phyloP scores from a whole-genome alignment of 2,329 filamentous ascomycete genomes.

The Sporothrix globosa region DNA sequence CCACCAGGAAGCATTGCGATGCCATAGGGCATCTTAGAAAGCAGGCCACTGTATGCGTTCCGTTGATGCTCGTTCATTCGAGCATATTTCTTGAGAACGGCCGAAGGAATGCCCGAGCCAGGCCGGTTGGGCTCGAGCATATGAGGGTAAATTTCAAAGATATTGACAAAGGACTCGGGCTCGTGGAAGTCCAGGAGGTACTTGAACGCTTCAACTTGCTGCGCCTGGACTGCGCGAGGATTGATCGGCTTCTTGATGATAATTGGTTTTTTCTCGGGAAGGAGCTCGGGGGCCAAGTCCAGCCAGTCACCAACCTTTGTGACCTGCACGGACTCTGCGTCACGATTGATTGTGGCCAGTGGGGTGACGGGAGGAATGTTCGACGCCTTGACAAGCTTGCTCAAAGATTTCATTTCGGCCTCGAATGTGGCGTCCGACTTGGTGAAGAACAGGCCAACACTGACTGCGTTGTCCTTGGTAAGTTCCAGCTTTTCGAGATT shows the following conservation, averaged over 20 bases:
- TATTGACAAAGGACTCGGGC: constrained; percentile 33
- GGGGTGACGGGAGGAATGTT: background rate
- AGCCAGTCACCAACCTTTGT: constrained; percentile 22
- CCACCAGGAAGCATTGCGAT: constrained; percentile 52
- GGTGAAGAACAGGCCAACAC: constrained; percentile 33
- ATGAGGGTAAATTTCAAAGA: constrained; percentile 38
- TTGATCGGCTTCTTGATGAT: constrained; percentile 20
- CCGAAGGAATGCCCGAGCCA: constrained; percentile 28
- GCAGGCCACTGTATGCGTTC: constrained; percentile 44
- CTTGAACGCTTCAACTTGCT: constrained; percentile 37
- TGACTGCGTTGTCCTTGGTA: constrained; percentile 29
- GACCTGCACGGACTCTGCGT: background rate
- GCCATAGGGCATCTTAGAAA: constrained; percentile 48
- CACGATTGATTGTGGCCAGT: background rate
- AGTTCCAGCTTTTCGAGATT: constrained; percentile 26
- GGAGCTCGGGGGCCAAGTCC: background rate
- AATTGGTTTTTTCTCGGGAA: background rate
- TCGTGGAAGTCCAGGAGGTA: constrained; percentile 38
- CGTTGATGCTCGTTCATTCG: constrained; percentile 48
- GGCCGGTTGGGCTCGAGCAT: constrained; percentile 35
- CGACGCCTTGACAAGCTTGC: constrained; percentile 30
- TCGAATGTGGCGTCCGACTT: constrained; percentile 35
- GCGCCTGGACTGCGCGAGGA: constrained; percentile 26
- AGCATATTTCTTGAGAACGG: constrained; percentile 38
- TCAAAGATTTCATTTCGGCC: constrained; percentile 35